Base-by-base conservation (phyloP, 2,329 filamentous ascomycete species). In the Stachybotrys chartarum region DNA sequence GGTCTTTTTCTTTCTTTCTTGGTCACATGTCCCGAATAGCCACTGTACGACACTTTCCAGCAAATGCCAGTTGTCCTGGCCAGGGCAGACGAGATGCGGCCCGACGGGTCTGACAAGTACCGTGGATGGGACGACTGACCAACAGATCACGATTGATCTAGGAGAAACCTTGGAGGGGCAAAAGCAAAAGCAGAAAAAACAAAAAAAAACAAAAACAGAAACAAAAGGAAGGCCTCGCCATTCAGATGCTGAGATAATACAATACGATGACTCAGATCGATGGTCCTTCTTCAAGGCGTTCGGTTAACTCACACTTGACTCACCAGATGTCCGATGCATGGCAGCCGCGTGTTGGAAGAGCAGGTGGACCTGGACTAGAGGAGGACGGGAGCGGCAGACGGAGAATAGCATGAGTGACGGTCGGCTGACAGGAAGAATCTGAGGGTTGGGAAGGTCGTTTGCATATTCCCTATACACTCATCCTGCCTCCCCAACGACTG, bases 161-260 rank as follows among this genome's bases (percentile, higher is more conserved):
- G 52, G 53, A 44, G 54, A 54, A 53, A 63, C 63, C 62, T 67
- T 67, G 59, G 65, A 58, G 66, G 66, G 60, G 64, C 66, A 66
- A 70, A 65, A 64, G 65, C 64, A 51, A 32, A 51, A 6, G 6
- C 3, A 3, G 6, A 51, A 58, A 65, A 57, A 57, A 56, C 55
- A 44, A 11, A 44, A 44, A 44, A 44, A 44, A 5, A 44, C n/a
- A 11, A 44, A n/a, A n/a, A n/a, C n/a, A n/a, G n/a, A n/a, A 44
- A 63, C 62, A 61, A 64, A 62, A 24, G 4, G 24, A 24, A 42
- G 35, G 14, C 35, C 35, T 42, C 14, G 14, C 55, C 53, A 56
- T 63, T 66, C 64, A 69, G 65, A 64, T 62, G 62, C 65, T 62
- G 60, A 70, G 63, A 68, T 72, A 71, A 72, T 71, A 70, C 63